Conservation (phyloP, 768 basidiomycete species). For the Boletus coccyginus region DNA sequence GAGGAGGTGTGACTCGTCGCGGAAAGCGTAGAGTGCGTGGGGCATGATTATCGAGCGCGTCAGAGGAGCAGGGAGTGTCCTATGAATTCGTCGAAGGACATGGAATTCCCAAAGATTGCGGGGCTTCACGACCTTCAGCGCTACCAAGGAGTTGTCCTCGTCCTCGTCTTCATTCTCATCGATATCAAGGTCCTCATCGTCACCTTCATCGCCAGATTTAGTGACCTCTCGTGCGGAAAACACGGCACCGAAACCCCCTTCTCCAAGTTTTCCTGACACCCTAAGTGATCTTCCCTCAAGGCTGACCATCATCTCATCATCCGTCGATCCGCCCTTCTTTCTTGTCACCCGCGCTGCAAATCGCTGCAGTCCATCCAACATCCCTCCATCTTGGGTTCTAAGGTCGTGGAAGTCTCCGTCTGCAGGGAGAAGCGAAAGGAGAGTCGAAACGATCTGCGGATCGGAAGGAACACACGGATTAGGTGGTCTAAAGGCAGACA, state of each 20-base stretch:
- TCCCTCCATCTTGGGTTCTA: constrained; percentile 48
- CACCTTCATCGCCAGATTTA: constrained; percentile 40
- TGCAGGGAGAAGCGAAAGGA: constrained; percentile 62
- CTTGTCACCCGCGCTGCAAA: constrained; percentile 50
- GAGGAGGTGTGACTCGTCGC: constrained; percentile 87
- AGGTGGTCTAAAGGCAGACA: constrained; percentile 65
- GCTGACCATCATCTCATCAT: constrained; percentile 48
- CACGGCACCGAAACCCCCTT: constrained; percentile 96
- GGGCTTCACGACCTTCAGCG: constrained; percentile 90
- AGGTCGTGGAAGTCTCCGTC: constrained; percentile 65
- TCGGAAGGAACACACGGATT: constrained; percentile 92
- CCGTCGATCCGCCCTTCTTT: constrained; percentile 34
- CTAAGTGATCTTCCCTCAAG: constrained; percentile 66
- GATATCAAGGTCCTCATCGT: constrained; percentile 44
- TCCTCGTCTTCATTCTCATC: constrained; percentile 54
- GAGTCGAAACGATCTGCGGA: constrained; percentile 53
- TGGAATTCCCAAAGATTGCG: constrained; percentile 91
- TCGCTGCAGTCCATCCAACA: constrained; percentile 70
- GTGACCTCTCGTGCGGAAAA: constrained; percentile 69
- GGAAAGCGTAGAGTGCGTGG: constrained; percentile 76
- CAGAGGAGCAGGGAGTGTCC: constrained; percentile 54
- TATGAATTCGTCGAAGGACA: constrained; percentile 75
- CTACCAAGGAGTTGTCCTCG: constrained; percentile 59
- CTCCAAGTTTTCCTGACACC: constrained; percentile 86
- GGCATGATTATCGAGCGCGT: constrained; percentile 73